These are phyloP conservation scores for Malassezia caprae DNA, from an alignment of 1,284 basidiomycete genomes.

Conservation along the genomic window DNA sequence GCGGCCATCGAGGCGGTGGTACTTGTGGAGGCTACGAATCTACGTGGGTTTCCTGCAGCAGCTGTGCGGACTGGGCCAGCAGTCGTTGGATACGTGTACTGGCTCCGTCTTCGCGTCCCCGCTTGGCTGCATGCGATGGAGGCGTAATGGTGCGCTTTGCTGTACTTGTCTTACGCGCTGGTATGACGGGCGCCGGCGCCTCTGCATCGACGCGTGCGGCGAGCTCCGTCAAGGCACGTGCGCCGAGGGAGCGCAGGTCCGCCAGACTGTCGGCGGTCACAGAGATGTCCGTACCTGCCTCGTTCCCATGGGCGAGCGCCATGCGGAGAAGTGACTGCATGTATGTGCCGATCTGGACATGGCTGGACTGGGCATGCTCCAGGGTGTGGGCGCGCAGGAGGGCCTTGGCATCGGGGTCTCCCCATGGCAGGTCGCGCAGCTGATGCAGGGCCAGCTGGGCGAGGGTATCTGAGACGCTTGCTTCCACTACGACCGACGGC, in stretches of 20 bases:
- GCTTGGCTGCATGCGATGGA: conserved; percentile 3
- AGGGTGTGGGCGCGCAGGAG: conserved; percentile 5
- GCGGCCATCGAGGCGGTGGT: neutral
- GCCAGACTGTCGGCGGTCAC: neutral
- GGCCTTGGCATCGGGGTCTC: neutral
- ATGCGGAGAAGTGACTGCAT: conserved; percentile 4
- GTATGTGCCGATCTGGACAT: neutral
- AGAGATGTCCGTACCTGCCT: neutral
- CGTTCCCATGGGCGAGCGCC: neutral
- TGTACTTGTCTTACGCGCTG: neutral
- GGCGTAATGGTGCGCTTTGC: neutral
- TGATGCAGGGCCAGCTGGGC: conserved; percentile 2
- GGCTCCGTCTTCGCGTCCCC: neutral
- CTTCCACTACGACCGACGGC: neutral
- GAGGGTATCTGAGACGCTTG: neutral
- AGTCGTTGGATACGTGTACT: neutral
- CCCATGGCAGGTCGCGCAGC: conserved; percentile 2
- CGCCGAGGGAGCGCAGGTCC: conserved; percentile 2
- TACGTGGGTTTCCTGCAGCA: neutral
- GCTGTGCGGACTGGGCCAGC: conserved; percentile 1
- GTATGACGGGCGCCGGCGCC: neutral
- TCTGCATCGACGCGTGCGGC: neutral
- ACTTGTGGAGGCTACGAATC: conserved; percentile 1
- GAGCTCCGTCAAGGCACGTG: conserved; percentile 4
- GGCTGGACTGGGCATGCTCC: neutral